Conservation (phyloP, 2,329 filamentous ascomycete genomes). For the Camptophora hylomeconis region DNA sequence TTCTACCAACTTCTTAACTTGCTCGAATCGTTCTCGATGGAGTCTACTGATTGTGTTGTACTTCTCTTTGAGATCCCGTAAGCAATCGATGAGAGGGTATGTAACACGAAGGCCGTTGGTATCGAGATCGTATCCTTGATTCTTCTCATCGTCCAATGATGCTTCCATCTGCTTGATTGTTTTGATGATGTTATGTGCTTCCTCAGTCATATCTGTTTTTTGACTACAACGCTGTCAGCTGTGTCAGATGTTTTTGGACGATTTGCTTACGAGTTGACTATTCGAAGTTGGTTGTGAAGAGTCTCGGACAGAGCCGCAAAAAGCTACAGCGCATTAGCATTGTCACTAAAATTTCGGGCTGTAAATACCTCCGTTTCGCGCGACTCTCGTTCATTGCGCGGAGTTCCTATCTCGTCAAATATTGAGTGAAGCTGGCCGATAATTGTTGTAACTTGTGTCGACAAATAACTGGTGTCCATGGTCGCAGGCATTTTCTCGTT, state of each 20-base stretch:
- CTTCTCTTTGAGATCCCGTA: constrained; percentile 74
- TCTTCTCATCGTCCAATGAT: constrained; percentile 65
- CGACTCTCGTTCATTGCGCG: constrained; percentile 77
- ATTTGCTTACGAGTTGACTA: constrained; percentile 52
- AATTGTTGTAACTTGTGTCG: constrained; percentile 89
- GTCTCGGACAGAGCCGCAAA: constrained; percentile 87
- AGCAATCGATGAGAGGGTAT: constrained; percentile 67
- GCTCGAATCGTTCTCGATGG: constrained; percentile 84
- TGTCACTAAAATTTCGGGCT: constrained; percentile 4
- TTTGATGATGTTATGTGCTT: constrained; percentile 73
- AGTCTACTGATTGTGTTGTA: constrained; percentile 65
- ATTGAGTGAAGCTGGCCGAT: constrained; percentile 85
- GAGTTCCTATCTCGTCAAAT: constrained; percentile 96
- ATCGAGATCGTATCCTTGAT: constrained; percentile 50
- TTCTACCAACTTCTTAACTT: constrained; percentile 89
- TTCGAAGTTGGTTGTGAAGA: constrained; percentile 74
- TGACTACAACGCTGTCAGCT: constrained; percentile 38
- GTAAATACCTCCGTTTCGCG: constrained; percentile 71
- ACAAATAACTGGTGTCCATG: constrained; percentile 87
- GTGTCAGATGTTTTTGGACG: constrained; percentile 2
- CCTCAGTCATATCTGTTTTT: constrained; percentile 81
- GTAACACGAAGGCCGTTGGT: constrained; percentile 62
- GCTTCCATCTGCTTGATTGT: constrained; percentile 87
- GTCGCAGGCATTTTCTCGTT: constrained; percentile 14
- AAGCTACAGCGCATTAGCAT: constrained; percentile 43